A percentile compares a stretch with the other conserved stretches of the same genome.
Conservation (phyloP, 345 rosid species). For the Excoecaria cochinchinensis region DNA sequence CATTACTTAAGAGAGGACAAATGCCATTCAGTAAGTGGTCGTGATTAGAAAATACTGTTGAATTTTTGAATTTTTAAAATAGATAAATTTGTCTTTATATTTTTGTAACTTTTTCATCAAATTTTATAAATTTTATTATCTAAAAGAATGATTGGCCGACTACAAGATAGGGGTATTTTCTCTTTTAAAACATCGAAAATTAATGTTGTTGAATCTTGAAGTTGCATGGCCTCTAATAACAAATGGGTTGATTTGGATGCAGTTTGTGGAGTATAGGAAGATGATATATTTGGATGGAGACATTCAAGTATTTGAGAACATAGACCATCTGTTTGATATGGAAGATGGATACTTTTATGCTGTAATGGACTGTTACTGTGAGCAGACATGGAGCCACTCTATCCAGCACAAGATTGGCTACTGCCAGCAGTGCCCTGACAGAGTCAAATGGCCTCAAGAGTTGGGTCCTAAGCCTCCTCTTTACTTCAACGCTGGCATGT, state of each 20-base stretch:
- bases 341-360: slow-evolving; percentile 65
- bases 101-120: too few species aligned
- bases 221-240: not conserved
- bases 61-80: too few species aligned
- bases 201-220: not conserved
- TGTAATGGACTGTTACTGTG: slow-evolving; percentile 80
- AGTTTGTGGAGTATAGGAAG: slow-evolving; percentile 69
- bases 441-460: slow-evolving; percentile 55
- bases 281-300: slow-evolving; percentile 83
- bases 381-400: slow-evolving; percentile 70
- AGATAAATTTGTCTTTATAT: too few species aligned
- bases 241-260: slow-evolving; percentile 34
- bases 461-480: slow-evolving; percentile 64
- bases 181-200: too few species aligned
- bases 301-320: slow-evolving; percentile 71
- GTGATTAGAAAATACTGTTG: too few species aligned
- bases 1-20: too few species aligned
- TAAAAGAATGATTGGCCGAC: too few species aligned
- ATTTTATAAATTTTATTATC: too few species aligned
- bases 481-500: slow-evolving; percentile 86
- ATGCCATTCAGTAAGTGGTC: too few species aligned
- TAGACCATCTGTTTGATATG: slow-evolving; percentile 63
- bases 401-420: slow-evolving; percentile 61
- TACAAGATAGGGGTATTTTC: too few species aligned
- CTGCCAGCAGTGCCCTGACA: slow-evolving; percentile 78